Evolutionary conservation across 352 stramenopile species (phyloP).

Genomic region (Pythium aristosporum): DNA sequence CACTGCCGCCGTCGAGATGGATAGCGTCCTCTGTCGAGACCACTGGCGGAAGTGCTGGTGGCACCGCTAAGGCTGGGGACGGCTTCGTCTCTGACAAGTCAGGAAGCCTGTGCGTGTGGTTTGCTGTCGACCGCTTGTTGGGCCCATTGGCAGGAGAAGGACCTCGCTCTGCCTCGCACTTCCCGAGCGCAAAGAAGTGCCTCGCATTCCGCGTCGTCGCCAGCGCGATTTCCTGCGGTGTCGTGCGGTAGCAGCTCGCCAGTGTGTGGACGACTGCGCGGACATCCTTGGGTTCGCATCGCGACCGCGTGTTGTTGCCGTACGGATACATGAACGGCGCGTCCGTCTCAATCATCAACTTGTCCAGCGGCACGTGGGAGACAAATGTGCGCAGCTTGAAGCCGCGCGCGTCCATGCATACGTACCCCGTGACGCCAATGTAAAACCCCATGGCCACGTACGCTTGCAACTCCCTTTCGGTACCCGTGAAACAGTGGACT

Average conservation of each 20-base stretch:
- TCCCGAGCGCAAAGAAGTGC: conserved; percentile 48
- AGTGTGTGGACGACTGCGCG: conserved; percentile 59
- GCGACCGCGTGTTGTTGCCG: conserved; percentile 31
- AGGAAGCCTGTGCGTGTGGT: background rate
- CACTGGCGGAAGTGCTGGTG: background rate
- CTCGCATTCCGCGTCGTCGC: conserved; percentile 51
- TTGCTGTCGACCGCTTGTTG: background rate
- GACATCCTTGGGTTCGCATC: conserved; percentile 70
- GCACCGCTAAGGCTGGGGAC: background rate
- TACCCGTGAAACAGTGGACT: conserved; percentile 78
- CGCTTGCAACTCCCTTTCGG: conserved; percentile 40
- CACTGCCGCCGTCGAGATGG: conserved; percentile 49
- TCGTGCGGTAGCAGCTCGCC: conserved; percentile 40
- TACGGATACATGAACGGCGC: conserved; percentile 79
- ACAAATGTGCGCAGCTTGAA: conserved; percentile 44
- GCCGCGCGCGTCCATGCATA: conserved; percentile 64
- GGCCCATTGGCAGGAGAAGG: background rate
- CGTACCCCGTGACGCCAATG: conserved; percentile 71
- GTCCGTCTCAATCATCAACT: conserved; percentile 75
- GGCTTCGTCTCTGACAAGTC: background rate
- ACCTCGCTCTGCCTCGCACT: conserved; percentile 11
- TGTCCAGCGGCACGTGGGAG: conserved; percentile 44
- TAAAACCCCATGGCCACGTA: conserved; percentile 70
- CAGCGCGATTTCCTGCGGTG: conserved; percentile 38
- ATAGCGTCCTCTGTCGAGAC: conserved; percentile 24